Evolutionary conservation across 495 filamentous ascomycete genomes (phyloP), one percentile per base, ranked within the genome.

Genomic region (Barbatosphaeria neglecta): DNA sequence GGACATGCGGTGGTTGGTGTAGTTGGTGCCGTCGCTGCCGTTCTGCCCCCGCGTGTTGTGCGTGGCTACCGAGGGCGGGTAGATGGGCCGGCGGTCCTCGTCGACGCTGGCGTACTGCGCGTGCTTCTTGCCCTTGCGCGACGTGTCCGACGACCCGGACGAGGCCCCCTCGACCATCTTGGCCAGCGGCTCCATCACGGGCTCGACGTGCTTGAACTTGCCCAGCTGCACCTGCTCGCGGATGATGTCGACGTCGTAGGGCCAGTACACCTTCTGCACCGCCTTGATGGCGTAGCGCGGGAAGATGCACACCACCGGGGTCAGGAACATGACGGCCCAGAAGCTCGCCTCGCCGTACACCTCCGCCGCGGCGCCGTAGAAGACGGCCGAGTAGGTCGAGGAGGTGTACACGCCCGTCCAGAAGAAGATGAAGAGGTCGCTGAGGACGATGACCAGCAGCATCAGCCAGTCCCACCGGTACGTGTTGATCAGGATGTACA

Each of bases 401-500:
- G 84, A 70, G 0, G 88, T 88, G 64, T 90, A 99, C 37, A 95
- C 76, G 35, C 87, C 90, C 19, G 93, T 96, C 93, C 92, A 99
- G 67, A 95, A 83, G 75, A 84, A 99, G 55, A 97, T 81, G 56
- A 96, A 73, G 22, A 96, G 60, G 49, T 83, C 83, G 65, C 89
- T 95, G 59, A 96, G 74, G 40, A 58, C 59, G 23, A 89, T 82
- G 54, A 95, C 81, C 57, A 95, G 69, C 11, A 86, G 55, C 51
- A 90, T 87, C 55, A 97, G 70, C 90, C 90, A 97, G 62, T 99
- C 93, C 93, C 93, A 97, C 47, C 89, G 75, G 62, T 92, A 97
- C 5, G 85, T 90, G 62, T 99, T 99, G 68, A 99, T 76, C 51
- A 97, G 68, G 54, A 99, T 83, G 69, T 97, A 99, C 45, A 81